Conservation (phyloP, 805 yeast species). For the Saccharomycopsis vini region DNA sequence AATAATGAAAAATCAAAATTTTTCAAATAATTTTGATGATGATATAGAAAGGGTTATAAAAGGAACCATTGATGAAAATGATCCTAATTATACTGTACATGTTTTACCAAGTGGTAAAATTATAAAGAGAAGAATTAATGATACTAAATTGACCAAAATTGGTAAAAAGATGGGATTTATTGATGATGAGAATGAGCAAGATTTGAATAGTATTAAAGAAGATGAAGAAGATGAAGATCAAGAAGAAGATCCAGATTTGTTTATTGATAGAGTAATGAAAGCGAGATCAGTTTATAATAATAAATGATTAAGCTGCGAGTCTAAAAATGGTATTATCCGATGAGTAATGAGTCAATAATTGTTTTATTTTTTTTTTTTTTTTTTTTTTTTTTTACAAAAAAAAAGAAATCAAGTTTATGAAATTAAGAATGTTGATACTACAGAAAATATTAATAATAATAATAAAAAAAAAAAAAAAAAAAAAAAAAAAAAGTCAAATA, state of each 20-base stretch:
- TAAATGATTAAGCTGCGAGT: no score
- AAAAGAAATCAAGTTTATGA: no score
- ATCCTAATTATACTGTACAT: conserved; percentile 39
- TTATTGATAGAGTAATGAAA: conserved; percentile 7
- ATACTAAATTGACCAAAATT: conserved; percentile 24
- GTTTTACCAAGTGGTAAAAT: conserved; percentile 69
- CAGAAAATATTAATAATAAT: no score
- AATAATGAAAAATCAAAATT: no score
- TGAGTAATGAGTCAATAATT: no score
- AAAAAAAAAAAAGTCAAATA: no score
- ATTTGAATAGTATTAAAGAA: conserved; percentile 26
- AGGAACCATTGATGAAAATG: conserved; percentile 21
- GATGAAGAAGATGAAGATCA: conserved; percentile 5
- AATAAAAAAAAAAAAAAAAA: no score
- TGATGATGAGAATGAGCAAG: conserved; percentile 50
- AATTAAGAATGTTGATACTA: no score
- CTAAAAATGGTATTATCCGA: no score
- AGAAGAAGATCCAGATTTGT: conserved; percentile 15
- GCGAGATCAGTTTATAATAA: no score
- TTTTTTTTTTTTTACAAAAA: no score
- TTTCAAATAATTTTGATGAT: not conserved
- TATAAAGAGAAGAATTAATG: conserved; percentile 33
- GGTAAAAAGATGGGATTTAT: conserved; percentile 34
- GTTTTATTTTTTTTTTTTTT: no score
- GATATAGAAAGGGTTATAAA: conserved; percentile 7